Conservation (phyloP, 2,329 filamentous ascomycete genomes). For the Diaporthe sp. region DNA sequence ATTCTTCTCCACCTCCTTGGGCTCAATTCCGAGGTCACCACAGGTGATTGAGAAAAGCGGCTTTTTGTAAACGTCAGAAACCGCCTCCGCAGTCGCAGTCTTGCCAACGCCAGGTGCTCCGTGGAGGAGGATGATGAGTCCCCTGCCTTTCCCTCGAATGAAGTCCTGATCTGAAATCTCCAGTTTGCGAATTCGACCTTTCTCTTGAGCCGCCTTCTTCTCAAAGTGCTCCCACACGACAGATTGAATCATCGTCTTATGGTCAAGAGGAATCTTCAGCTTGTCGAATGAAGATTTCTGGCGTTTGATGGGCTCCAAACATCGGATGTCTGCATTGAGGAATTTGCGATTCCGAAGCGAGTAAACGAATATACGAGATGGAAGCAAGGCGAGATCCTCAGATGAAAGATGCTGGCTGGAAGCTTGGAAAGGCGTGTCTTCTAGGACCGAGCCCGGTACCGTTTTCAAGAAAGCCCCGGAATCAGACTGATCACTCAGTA, state of each 20-base stretch:
- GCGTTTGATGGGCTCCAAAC: not conserved
- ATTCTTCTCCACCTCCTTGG: slow-evolving; percentile 46
- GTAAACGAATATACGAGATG: not conserved
- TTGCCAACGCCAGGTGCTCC: slow-evolving; percentile 54
- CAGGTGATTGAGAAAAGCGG: slow-evolving; percentile 50
- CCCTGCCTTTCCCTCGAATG: slow-evolving; percentile 51
- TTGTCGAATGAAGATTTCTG: not conserved
- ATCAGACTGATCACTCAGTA: no score
- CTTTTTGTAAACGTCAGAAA: slow-evolving; percentile 48
- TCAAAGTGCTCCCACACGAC: slow-evolving; percentile 13
- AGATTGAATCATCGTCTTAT: not conserved
- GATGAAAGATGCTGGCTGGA: no score
- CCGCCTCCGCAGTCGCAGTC: slow-evolving; percentile 55
- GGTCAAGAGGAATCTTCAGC: not conserved
- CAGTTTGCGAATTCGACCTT: not conserved
- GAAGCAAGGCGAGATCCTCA: slow-evolving; percentile 21
- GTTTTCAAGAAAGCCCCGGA: no score
- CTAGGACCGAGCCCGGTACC: no score
- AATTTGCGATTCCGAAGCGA: slow-evolving; percentile 15
- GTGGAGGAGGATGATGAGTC: slow-evolving; percentile 52
- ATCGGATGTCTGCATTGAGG: not conserved
- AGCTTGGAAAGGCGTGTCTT: no score
- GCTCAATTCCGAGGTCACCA: slow-evolving; percentile 48
- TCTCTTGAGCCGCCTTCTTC: not conserved
- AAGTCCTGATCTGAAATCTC: slow-evolving; percentile 33